phyloP scores from a whole-genome alignment of 2,329 filamentous ascomycete genomes.

The Erysiphe neolycopersici region DNA sequence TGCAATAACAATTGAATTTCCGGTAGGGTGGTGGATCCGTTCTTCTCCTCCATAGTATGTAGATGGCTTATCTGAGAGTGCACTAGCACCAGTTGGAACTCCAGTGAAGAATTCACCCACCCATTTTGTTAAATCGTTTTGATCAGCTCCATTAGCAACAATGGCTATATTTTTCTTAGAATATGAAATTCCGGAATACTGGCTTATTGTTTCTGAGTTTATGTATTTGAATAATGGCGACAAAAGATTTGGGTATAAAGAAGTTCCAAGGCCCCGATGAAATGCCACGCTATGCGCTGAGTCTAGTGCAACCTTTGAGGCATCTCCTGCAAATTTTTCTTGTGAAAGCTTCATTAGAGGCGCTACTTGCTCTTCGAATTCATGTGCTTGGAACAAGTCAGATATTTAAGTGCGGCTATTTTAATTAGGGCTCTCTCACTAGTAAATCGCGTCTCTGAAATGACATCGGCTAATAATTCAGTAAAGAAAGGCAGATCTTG shows the following conservation, averaged over 20 bases:
- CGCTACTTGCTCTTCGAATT: constrained; percentile 72
- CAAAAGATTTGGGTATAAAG: constrained; percentile 45
- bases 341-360: constrained; percentile 53
- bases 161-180: constrained; percentile 76
- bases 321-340: constrained; percentile 37
- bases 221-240: constrained; percentile 58
- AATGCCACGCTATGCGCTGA: constrained; percentile 69
- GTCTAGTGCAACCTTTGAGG: constrained; percentile 48
- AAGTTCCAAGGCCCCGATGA: constrained; percentile 70
- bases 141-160: constrained; percentile 64
- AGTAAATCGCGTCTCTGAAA: constrained; percentile 66
- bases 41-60: constrained; percentile 95
- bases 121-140: constrained; percentile 62
- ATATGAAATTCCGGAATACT: constrained; percentile 57
- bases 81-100: constrained; percentile 27
- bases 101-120: constrained; percentile 74
- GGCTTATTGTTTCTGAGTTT: constrained; percentile 43
- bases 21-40: constrained; percentile 48
- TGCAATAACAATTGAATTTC: constrained; percentile 67
- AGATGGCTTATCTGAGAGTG: constrained; percentile 31
- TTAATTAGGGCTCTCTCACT: constrained; percentile 20
- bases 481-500: constrained; percentile 94
- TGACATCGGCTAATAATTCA: constrained; percentile 80
- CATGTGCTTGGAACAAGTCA: constrained; percentile 34
- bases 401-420: not conserved